phyloP scores from a whole-genome alignment of 2,329 filamentous ascomycete species.

The Zasmidium citrigriseum region DNA sequence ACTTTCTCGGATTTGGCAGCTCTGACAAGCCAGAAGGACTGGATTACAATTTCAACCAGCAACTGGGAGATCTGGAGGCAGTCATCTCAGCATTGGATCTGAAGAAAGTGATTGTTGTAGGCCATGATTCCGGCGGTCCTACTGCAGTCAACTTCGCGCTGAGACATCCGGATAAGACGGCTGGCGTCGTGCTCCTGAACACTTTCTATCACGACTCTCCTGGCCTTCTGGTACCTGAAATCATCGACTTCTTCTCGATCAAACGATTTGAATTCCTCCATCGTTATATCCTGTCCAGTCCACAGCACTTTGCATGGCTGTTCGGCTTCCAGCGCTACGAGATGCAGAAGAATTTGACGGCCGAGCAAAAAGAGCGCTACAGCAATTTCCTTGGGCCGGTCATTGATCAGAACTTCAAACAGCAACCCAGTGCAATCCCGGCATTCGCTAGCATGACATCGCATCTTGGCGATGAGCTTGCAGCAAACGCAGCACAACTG shows the following conservation, averaged over 20 bases:
- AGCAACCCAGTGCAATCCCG: neutral
- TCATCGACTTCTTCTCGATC: neutral
- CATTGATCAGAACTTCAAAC: neutral
- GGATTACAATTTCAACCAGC: neutral
- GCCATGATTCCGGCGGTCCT: neutral
- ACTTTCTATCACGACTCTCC: neutral
- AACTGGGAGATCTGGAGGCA: neutral
- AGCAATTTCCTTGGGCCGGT: neutral
- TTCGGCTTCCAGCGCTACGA: neutral
- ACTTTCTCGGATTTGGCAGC: neutral
- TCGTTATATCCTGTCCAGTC: neutral
- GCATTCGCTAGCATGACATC: neutral
- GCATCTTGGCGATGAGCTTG: neutral
- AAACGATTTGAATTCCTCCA: neutral
- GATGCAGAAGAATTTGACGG: neutral
- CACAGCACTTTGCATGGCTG: neutral
- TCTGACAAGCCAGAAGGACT: neutral
- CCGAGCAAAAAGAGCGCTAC: neutral
- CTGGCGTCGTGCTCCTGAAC: neutral
- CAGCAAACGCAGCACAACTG: neutral
- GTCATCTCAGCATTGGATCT: neutral
- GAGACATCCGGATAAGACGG: neutral
- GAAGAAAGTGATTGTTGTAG: neutral
- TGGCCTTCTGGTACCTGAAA: neutral
- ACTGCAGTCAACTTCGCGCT: neutral